Conservation (phyloP, 2,329 filamentous ascomycete genomes). For the Pestalotiopsis sp. region DNA sequence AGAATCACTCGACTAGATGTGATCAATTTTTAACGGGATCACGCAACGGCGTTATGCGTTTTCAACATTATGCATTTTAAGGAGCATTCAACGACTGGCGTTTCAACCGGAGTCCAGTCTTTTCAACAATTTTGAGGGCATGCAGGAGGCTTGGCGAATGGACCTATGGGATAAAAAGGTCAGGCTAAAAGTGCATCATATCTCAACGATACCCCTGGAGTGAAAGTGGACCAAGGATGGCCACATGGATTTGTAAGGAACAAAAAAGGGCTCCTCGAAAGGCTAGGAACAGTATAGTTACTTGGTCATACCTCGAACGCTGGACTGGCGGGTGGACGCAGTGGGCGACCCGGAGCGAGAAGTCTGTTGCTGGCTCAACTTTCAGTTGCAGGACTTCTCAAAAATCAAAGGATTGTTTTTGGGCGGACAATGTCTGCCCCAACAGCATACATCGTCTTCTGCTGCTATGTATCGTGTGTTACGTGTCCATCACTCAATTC, state of each 20-base stretch:
- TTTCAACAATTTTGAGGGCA: constrained; percentile 37
- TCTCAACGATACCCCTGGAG: constrained; percentile 45
- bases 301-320: not conserved
- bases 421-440: not conserved
- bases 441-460: not conserved
- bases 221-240: constrained; percentile 10
- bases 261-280: not conserved
- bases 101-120: constrained; percentile 32
- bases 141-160: constrained; percentile 22
- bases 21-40: constrained; percentile 17
- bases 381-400: not conserved
- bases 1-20: constrained; percentile 26
- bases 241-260: not conserved
- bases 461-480: not conserved
- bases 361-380: not conserved
- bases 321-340: not conserved
- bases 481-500: not conserved
- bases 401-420: not conserved
- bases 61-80: constrained; percentile 31
- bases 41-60: constrained; percentile 34
- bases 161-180: constrained; percentile 28
- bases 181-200: constrained; percentile 35
- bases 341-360: not conserved
- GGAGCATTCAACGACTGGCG: constrained; percentile 33
- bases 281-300: not conserved